Percentiles rank a stretch among this genome's conserved stretches.
phyloP scores from a whole-genome alignment of 2,329 filamentous ascomycete genomes.

The Phialophora tarda region DNA sequence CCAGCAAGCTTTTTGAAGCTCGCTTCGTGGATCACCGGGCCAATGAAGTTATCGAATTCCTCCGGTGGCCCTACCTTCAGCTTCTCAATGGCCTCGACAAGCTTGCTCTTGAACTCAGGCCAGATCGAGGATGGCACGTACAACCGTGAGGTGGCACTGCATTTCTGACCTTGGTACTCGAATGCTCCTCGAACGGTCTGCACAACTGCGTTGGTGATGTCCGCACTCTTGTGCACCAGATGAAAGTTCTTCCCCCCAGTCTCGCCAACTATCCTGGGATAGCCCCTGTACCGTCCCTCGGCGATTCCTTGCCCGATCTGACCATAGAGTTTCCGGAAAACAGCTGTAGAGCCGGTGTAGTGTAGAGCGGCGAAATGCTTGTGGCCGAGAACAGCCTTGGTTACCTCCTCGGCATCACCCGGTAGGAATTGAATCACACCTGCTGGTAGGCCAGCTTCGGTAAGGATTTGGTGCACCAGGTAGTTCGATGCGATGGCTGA shows the following conservation, averaged over 20 bases:
- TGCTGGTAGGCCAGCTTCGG: constrained; percentile 81
- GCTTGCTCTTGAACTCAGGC: constrained; percentile 68
- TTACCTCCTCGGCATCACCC: constrained; percentile 79
- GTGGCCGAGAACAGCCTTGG: constrained; percentile 73
- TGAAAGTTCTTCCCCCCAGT: constrained; percentile 90
- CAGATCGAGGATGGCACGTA: constrained; percentile 76
- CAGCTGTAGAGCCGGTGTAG: constrained; percentile 84
- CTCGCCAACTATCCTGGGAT: constrained; percentile 82
- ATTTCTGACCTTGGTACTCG: constrained; percentile 85
- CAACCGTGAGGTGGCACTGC: constrained; percentile 74
- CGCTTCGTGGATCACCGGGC: constrained; percentile 76
- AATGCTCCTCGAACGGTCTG: constrained; percentile 81
- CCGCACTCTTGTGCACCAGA: constrained; percentile 72
- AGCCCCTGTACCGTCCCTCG: constrained; percentile 75
- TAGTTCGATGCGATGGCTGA: constrained; percentile 81
- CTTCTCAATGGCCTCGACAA: constrained; percentile 67
- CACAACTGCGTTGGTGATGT: constrained; percentile 73
- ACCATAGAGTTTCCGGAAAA: constrained; percentile 85
- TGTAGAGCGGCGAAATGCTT: constrained; percentile 79
- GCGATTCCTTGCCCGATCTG: constrained; percentile 79
- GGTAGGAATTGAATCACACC: constrained; percentile 89
- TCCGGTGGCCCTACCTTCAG: constrained; percentile 71
- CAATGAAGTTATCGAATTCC: constrained; percentile 73
- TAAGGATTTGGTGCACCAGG: constrained; percentile 82
- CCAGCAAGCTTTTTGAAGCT: constrained; percentile 76